Conservation (phyloP, 1,139 yeast species). For the Wickerhamiella infanticola region DNA sequence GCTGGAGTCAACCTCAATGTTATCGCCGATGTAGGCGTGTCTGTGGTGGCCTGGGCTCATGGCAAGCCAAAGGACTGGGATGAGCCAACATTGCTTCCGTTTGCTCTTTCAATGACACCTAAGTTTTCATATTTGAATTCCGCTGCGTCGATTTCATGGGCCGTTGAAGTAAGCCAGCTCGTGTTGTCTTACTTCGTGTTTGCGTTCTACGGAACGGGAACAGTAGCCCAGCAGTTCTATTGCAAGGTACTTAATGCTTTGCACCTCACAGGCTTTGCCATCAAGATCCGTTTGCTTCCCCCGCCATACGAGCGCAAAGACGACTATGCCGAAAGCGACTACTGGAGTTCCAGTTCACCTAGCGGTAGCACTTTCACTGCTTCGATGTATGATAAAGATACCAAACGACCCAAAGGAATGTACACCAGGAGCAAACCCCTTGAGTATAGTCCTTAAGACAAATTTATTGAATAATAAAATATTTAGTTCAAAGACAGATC, state of each 20-base stretch:
- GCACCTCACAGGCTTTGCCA: neutral
- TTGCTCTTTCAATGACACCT: neutral
- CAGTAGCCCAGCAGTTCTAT: constrained; percentile 2
- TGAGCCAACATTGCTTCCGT: neutral
- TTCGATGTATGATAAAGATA: no score
- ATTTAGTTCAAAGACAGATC: constrained; percentile 36
- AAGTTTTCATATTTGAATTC: neutral
- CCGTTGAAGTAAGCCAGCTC: neutral
- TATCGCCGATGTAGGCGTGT: constrained; percentile 3
- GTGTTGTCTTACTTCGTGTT: constrained; percentile 4
- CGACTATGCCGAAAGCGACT: no score
- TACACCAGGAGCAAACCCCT: no score
- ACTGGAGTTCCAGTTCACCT: no score
- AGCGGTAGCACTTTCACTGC: no score
- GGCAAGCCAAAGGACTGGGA: constrained; percentile 15
- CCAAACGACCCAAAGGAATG: no score
- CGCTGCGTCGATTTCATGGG: neutral
- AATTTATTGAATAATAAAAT: neutral
- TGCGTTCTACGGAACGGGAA: constrained; percentile 7
- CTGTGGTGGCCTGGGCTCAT: constrained; percentile 12
- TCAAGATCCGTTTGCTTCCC: neutral
- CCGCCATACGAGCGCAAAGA: neutral
- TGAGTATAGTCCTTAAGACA: neutral
- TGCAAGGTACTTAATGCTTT: neutral
- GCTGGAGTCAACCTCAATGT: constrained; percentile 8